Conservation (phyloP, 306 rosid species). For the Vigna mungo region DNA sequence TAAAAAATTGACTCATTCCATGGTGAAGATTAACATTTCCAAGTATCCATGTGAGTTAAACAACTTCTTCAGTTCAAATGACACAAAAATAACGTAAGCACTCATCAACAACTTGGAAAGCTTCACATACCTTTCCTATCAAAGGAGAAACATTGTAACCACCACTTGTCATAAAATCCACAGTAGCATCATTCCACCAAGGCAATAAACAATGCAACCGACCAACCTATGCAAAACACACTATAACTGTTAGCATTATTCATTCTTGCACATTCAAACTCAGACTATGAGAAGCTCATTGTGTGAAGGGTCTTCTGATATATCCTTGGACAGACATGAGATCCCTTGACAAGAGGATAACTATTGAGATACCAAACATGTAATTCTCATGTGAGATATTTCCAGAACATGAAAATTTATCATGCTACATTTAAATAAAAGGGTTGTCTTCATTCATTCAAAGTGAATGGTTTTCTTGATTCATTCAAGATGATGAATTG, state of each 20-base stretch:
- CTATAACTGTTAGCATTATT: constrained; percentile 32
- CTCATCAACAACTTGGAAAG: constrained; percentile 23
- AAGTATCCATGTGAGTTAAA: constrained; percentile 26
- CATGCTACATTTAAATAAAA: not conserved
- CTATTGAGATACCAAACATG: constrained; percentile 1
- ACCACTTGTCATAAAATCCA: constrained; percentile 84
- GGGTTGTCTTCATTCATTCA: not conserved
- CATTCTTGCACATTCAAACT: constrained; percentile 31
- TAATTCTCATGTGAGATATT: not conserved
- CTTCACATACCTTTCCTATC: constrained; percentile 64
- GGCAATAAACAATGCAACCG: constrained; percentile 89
- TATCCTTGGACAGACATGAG: constrained; percentile 1
- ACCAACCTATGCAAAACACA: constrained; percentile 59
- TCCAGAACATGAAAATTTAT: not conserved
- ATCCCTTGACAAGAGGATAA: constrained; percentile 7
- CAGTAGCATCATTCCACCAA: constrained; percentile 91
- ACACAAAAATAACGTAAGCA: constrained; percentile 7
- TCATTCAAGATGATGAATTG: not conserved
- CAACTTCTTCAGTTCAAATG: constrained; percentile 20
- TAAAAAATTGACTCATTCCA: constrained; percentile 13
- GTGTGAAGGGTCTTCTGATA: constrained; percentile 5
- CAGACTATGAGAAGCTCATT: constrained; percentile 12
- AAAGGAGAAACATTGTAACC: constrained; percentile 71
- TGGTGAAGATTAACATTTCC: constrained; percentile 27
- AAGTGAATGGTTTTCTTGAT: not conserved